Evolutionary conservation across 169 alveolate genomes (phyloP).

Genomic region (Cryptosporidium sp.): DNA sequence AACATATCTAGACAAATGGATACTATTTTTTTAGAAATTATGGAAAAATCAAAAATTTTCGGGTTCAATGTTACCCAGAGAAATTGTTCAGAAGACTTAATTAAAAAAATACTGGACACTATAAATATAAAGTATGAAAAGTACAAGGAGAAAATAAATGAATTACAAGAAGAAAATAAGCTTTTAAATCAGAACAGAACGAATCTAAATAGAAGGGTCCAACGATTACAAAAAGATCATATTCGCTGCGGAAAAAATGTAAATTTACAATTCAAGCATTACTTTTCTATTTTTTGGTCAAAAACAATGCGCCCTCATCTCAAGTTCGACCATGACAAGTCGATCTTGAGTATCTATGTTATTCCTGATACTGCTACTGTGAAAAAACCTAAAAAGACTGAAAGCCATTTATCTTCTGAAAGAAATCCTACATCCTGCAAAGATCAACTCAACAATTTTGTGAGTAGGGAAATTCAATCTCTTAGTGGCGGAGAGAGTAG

Average conservation of each 20-base stretch:
- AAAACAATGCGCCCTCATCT: constrained; percentile 66
- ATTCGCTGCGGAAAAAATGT: constrained; percentile 38
- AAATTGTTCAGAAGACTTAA: not conserved
- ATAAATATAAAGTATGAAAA: not conserved
- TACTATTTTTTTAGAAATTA: not conserved
- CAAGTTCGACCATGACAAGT: constrained; percentile 50
- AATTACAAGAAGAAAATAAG: constrained; percentile 26
- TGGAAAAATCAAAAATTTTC: not conserved
- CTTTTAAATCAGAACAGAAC: constrained; percentile 11
- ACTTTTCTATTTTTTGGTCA: constrained; percentile 68
- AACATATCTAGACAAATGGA: constrained; percentile 5
- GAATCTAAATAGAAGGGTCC: constrained; percentile 32
- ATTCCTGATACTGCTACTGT: constrained; percentile 59
- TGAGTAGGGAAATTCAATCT: constrained; percentile 77
- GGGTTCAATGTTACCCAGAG: not conserved
- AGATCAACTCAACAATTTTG: constrained; percentile 7
- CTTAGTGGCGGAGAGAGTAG: constrained; percentile 82
- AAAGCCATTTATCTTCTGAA: not conserved
- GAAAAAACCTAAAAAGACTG: not conserved
- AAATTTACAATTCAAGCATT: constrained; percentile 34
- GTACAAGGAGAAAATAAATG: constrained; percentile 14
- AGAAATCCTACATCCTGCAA: not conserved
- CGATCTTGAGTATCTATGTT: constrained; percentile 28
- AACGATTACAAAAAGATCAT: constrained; percentile 51
- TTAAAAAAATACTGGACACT: not conserved